Conservation (phyloP, 2,329 filamentous ascomycete species). For the Alternaria novae-zelandiae region DNA sequence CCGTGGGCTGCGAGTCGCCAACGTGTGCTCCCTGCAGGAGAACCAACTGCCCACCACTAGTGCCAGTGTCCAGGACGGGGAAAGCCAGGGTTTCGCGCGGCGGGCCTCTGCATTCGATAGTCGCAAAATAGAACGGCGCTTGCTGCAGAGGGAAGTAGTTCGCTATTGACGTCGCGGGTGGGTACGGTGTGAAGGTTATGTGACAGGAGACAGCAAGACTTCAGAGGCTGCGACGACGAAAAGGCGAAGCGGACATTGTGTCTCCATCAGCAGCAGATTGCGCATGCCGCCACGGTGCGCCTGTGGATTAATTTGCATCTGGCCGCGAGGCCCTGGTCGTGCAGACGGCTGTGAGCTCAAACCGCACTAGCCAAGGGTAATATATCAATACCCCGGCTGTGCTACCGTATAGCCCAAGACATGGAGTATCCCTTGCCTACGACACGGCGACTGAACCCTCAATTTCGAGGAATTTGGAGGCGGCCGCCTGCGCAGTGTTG, state of each 20-base stretch:
- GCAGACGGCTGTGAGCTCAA: slow-evolving; percentile 28
- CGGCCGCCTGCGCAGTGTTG: background rate
- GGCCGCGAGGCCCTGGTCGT: slow-evolving; percentile 18
- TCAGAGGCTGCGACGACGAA: background rate
- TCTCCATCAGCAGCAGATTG: slow-evolving; percentile 7
- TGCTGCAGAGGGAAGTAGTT: slow-evolving; percentile 6
- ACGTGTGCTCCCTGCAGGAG: slow-evolving; percentile 29
- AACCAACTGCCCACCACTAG: slow-evolving; percentile 20
- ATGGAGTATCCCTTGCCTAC: background rate
- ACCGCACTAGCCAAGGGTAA: slow-evolving; percentile 22
- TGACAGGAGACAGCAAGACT: slow-evolving; percentile 4
- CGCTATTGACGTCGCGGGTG: background rate
- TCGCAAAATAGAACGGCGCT: slow-evolving; percentile 30
- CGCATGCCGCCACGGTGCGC: slow-evolving; percentile 6
- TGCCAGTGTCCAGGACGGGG: slow-evolving; percentile 22
- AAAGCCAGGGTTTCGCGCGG: slow-evolving; percentile 18
- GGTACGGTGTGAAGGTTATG: background rate
- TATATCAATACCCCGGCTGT: slow-evolving; percentile 1
- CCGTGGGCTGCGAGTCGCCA: slow-evolving; percentile 22
- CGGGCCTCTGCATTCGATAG: slow-evolving; percentile 28
- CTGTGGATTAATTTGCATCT: slow-evolving; percentile 25
- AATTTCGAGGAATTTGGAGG: background rate
- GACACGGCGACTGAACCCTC: background rate
- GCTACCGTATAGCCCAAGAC: background rate
- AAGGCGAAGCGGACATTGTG: background rate